Base-by-base conservation (phyloP, 208 protist genomes). In the Endotrypanum monterogeii region DNA sequence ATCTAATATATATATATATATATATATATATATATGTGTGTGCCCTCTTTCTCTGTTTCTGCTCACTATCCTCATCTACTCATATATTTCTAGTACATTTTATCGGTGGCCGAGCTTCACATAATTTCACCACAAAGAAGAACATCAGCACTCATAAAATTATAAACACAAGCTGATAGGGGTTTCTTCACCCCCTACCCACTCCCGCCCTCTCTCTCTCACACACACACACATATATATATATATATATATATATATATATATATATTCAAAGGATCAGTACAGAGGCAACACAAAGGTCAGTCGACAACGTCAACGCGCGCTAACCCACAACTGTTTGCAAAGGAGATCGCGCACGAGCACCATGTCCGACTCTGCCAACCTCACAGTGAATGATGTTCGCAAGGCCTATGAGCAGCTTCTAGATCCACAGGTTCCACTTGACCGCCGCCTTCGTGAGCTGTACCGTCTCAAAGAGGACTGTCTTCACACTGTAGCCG, bases 371-470 rank as follows among this genome's bases (percentile, higher is more conserved):
- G 57, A 57, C 39, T n/a, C 18, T 25, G 39, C 32, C 23, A 57
- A 30, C 46, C 82, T 70, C 48, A 88, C 83, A 28, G 48, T 90
- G 25, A 80, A 84, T 70, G 75, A 88, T 70, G 83, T 86, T 23
- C 83, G 79, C 69, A 80, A 76, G 74, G 83, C 90, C 50, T 96
- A 87, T 73, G 84, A 76, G 35, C 84, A 84, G 62, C 79, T 96
- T 32, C 83, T 96, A 30, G 87, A 96, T 68, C 88, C 88, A 2
- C 55, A 82, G 51, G 90, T 88, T 71, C 83, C 92, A 14, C 88
- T 98, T 14, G 89, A 91, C 81, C 90, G 88, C 71, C 88, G 92
- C 78, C 89, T 92, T 74, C 92, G 94, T 18, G 90, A 95, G 81
- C 66, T 98, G 6, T 96, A 98, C 84, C 85, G 88, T 44, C 82